Evolutionary conservation across 2,329 filamentous ascomycete species (phyloP), one percentile per base, ranked within the genome.

Genomic region (Alternaria gaisen): DNA sequence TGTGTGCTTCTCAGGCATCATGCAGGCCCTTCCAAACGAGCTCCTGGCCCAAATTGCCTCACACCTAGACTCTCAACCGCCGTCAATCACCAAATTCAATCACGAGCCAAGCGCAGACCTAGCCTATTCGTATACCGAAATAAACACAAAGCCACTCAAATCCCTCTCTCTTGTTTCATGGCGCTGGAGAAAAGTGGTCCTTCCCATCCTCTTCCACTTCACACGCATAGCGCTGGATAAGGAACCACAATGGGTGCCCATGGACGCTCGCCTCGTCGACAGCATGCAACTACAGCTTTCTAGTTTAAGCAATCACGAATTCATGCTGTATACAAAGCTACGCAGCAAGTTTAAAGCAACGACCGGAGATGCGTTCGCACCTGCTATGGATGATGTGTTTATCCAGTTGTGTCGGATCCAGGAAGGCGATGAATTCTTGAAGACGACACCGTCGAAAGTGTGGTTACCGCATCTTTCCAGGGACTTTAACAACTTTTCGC

Each of bases 11-110:
- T 12, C 0, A 24, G 18, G 16, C 20, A 53, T 22, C 36, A 73
- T 78, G 65, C 61, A 75, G 38, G 56, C 63, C 1, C 70, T 80
- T 3, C 77, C 78, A 24, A 76, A 76, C 53, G 78, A 80, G 60
- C 64, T 80, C 2, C 58, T 77, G 1, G 66, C 77, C n/a, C 71
- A 77, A 16, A 76, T 80, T 34, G 68, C 74, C 4, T 65, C 64
- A 2, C 67, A 77, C 26, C 70, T 79, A 12, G 71, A 75, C n/a
- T 34, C 43, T 5, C 57, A 69, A 9, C 65, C 78, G 14, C 77
- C 78, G 1, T 79, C 77, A 4, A 58, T 74, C 41, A 56, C 44
- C 14, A 73, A 74, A 28, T 77, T 79, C 50, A 46, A 68, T 4
- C 66, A 77, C 30, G 75, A 79, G 53, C 77, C 78, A 9, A 69